Base-by-base conservation (phyloP, 768 basidiomycete species). In the Mycena chlorophos region DNA sequence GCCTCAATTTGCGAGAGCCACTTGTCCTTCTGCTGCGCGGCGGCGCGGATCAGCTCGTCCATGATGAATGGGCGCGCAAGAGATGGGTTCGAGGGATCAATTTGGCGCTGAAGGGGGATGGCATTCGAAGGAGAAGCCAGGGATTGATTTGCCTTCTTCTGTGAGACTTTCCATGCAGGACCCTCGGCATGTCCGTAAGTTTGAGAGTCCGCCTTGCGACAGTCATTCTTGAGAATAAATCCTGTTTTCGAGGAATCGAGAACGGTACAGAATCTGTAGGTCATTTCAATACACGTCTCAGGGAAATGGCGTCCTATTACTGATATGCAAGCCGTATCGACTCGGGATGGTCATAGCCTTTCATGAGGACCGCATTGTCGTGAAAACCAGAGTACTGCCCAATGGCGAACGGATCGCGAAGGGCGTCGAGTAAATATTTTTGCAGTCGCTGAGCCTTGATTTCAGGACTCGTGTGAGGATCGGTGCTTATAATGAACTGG, bases 201-300 rank as follows among this genome's bases (percentile, higher is more conserved):
- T 63, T 22, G 64, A 19, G 34, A 12, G 49, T 81, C 77, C 0
- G 52, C 53, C 14, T 53, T 54, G n/a, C 73, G 65, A 16, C 73
- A 63, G 0, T 70, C 62, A 0, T 63, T 66, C 5, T 64, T 63
- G 34, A 87, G 73, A 1, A 69, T 71, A 49, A 79, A 72, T 0
- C 87, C 87, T 6, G 82, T 83, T 61, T 89, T 89, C 6, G 78
- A 62, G 1, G 81, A 79, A 61, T 89, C 87, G 1, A 89, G 75
- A 12, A 81, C 72, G 38, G 75, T 77, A 56, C 79, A 76, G 54
- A 79, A 81, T 60, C 79, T 79, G 39, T 3, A 25, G 19, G 20
- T n/a, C 3, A n/a, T 51, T 49, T 19, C 29, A n/a, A n/a, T n/a
- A 23, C 14, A 49, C 65, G 53, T 58, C 75, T 75, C 75, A 74